Evolutionary conservation across 768 basidiomycete species (phyloP).

Genomic region (Fomitopsis serialis): DNA sequence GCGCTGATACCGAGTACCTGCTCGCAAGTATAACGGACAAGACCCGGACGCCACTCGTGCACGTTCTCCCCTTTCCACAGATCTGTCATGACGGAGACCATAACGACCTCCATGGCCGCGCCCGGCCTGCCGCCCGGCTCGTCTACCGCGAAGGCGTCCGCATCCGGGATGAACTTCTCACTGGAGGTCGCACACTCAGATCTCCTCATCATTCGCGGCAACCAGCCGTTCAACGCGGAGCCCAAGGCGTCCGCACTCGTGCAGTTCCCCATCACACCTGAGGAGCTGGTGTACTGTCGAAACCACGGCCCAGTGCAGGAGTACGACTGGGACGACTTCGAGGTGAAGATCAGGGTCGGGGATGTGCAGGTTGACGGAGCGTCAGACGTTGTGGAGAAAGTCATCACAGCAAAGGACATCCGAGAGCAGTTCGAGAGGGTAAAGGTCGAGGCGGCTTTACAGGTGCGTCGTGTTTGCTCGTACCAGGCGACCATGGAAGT

Average conservation of each 20-base stretch:
- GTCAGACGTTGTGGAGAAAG: conserved; percentile 26
- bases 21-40: too few species aligned
- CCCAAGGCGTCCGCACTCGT: conserved; percentile 52
- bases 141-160: not conserved
- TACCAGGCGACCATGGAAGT: too few species aligned
- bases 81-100: too few species aligned
- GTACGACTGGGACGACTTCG: conserved; percentile 21
- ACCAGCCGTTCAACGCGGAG: conserved; percentile 67
- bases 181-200: conserved; percentile 45
- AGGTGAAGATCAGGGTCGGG: conserved; percentile 24
- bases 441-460: conserved; percentile 24
- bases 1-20: too few species aligned
- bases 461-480: conserved; percentile 13
- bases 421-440: conserved; percentile 34
- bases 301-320: conserved; percentile 39
- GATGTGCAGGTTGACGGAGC: too few species aligned
- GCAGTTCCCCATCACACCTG: conserved; percentile 57
- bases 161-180: conserved; percentile 11
- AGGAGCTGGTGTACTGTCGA: conserved; percentile 58
- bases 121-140: too few species aligned
- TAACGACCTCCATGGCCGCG: too few species aligned
- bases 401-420: conserved; percentile 34
- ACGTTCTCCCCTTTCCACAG: too few species aligned
- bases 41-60: too few species aligned
- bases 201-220: conserved; percentile 38